These are phyloP conservation scores for Chrysosporium queenslandicum DNA, from an alignment of 2,329 filamentous ascomycete genomes.

Conservation along the genomic window DNA sequence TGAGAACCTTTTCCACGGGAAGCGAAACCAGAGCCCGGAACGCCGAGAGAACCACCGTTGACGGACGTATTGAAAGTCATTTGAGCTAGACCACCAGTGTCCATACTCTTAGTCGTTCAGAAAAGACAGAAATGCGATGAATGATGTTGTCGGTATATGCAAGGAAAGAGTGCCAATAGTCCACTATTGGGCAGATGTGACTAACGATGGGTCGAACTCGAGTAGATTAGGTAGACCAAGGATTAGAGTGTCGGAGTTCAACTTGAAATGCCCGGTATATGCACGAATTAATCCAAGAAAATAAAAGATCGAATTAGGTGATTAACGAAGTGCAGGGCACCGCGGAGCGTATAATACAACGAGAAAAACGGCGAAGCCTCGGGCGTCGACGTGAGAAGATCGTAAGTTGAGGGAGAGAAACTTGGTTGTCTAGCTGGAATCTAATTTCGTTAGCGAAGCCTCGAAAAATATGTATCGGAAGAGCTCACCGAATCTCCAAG, in stretches of 20 bases:
- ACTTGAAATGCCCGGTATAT: neutral
- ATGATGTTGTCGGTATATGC: conserved; percentile 1
- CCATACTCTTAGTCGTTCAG: conserved; percentile 45
- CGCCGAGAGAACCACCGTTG: conserved; percentile 57
- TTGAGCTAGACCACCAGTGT: conserved; percentile 98
- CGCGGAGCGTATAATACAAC: neutral
- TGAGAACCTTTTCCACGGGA: conserved; percentile 75
- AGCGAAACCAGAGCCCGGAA: conserved; percentile 70
- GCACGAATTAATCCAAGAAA: neutral
- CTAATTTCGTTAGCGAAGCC: no score
- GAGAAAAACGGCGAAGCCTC: neutral
- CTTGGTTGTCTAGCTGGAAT: no score
- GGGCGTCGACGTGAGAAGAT: neutral
- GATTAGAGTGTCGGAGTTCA: neutral
- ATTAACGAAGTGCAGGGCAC: conserved; percentile 8
- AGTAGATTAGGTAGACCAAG: conserved; percentile 2
- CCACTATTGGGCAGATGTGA: neutral
- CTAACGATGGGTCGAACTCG: neutral
- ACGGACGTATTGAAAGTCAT: conserved; percentile 84
- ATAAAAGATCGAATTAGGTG: conserved; percentile 3
- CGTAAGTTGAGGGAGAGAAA: neutral
- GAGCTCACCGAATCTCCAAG: neutral
- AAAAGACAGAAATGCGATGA: conserved; percentile 15
- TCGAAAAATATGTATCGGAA: neutral
- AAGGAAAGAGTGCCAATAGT: neutral